Conservation (phyloP, 768 basidiomycete genomes). For the Lanmaoa pseudosensibilis region DNA sequence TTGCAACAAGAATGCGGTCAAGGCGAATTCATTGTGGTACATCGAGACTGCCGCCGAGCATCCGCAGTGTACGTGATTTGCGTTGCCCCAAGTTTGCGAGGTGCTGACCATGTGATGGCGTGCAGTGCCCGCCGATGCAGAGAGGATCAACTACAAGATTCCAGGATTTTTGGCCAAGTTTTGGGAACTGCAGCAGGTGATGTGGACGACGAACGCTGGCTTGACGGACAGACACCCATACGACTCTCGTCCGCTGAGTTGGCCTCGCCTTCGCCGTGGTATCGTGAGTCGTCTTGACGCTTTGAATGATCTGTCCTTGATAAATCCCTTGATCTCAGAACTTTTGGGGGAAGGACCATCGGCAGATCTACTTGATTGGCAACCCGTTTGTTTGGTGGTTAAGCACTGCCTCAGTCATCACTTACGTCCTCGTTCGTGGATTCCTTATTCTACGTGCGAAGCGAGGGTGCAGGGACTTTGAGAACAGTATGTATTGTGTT, state of each 20-base stretch:
- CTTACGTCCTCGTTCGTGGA: conserved; percentile 69
- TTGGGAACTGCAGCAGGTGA: conserved; percentile 86
- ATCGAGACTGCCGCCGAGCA: conserved; percentile 80
- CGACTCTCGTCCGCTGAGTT: conserved; percentile 88
- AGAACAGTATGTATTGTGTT: conserved; percentile 64
- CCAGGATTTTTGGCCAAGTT: conserved; percentile 92
- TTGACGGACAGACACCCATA: conserved; percentile 92
- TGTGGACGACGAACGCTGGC: conserved; percentile 97
- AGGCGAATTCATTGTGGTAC: conserved; percentile 89
- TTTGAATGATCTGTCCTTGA: background rate
- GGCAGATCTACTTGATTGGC: conserved; percentile 92
- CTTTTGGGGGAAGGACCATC: conserved; percentile 98
- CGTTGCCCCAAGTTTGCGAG: background rate
- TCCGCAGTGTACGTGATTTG: conserved; percentile 54
- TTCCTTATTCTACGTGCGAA: conserved; percentile 86
- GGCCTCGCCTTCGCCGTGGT: conserved; percentile 90
- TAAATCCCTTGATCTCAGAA: conserved; percentile 51
- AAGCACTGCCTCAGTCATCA: conserved; percentile 66
- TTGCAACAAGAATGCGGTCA: conserved; percentile 96
- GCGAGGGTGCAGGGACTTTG: conserved; percentile 89
- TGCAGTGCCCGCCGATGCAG: conserved; percentile 67
- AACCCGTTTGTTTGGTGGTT: conserved; percentile 95
- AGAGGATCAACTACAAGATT: conserved; percentile 86
- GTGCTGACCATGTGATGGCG: background rate
- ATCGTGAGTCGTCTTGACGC: conserved; percentile 61